phyloP scores from a whole-genome alignment of 345 rosid genomes.

The Xanthoceras sorbifolium region DNA sequence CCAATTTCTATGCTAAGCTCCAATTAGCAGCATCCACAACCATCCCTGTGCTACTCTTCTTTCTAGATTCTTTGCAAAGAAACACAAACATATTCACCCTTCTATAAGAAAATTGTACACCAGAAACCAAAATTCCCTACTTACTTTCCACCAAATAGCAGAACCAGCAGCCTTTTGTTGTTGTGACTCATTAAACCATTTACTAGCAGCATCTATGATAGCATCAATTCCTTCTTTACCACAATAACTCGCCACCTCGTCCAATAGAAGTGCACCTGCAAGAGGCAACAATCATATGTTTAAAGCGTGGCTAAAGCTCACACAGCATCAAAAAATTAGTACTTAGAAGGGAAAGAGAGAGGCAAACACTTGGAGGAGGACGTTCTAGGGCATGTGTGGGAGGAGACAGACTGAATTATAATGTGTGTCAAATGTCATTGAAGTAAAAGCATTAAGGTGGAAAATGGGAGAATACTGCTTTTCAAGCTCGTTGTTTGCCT shows the following conservation, averaged over 20 bases:
- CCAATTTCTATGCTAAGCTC: not conserved
- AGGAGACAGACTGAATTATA: not conserved
- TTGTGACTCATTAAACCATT: slow-evolving; percentile 72
- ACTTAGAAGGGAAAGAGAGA: not conserved
- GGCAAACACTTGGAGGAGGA: not conserved
- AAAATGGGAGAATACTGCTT: not conserved
- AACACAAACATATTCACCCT: not conserved
- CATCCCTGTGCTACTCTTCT: not conserved
- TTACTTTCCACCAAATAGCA: slow-evolving; percentile 85
- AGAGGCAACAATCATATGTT: slow-evolving; percentile 22
- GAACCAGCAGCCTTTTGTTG: slow-evolving; percentile 73
- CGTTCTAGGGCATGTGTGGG: not conserved
- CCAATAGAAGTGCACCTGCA: slow-evolving; percentile 81
- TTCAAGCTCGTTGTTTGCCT: not conserved
- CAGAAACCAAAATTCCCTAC: slow-evolving; percentile 25
- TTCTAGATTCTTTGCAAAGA: not conserved
- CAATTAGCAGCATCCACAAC: not conserved
- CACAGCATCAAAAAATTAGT: slow-evolving; percentile 4
- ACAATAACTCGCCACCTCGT: slow-evolving; percentile 74
- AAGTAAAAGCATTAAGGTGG: not conserved
- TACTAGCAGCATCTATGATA: slow-evolving; percentile 61
- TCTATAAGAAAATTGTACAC: slow-evolving; percentile 9
- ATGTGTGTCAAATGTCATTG: not conserved
- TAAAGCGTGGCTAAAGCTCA: slow-evolving; percentile 12
- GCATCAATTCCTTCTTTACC: slow-evolving; percentile 78